phyloP scores from a whole-genome alignment of 164 flowering plant species.

The Aristolochia fimbriata region DNA sequence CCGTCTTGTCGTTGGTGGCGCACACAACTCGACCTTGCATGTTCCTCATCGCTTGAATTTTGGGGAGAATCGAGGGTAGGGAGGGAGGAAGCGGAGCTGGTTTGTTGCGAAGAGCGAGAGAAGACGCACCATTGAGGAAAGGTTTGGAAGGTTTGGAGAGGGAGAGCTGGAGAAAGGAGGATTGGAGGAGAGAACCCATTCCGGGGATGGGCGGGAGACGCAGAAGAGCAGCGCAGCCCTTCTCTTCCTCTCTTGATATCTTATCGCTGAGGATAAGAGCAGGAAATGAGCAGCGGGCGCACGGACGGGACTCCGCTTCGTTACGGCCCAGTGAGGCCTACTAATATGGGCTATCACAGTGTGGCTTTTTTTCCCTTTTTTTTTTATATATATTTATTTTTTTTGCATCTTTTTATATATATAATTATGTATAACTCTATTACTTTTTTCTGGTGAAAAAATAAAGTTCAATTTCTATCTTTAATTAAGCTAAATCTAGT shows the following conservation, averaged over 20 bases:
- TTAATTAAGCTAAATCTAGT: no score
- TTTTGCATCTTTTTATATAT: no score
- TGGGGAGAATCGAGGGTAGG: constrained; percentile 22
- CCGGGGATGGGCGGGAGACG: not conserved
- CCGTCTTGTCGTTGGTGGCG: constrained; percentile 59
- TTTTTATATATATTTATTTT: no score
- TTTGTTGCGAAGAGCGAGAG: constrained; percentile 29
- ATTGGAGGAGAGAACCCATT: constrained; percentile 12
- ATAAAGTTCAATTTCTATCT: no score
- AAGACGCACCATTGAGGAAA: constrained; percentile 54
- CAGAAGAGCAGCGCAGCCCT: not conserved
- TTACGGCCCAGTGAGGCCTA: no score
- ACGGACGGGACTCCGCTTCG: no score
- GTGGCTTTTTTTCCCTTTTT: no score
- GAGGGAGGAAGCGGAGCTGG: constrained; percentile 26
- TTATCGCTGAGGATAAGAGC: not conserved
- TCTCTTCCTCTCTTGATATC: not conserved
- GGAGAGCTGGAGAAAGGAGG: constrained; percentile 28
- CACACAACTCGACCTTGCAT: constrained; percentile 74
- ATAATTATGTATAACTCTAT: no score
- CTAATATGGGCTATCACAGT: no score
- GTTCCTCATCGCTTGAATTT: constrained; percentile 51
- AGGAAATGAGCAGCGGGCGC: no score
- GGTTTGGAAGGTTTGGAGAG: constrained; percentile 31
- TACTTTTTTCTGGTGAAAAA: no score